Base-by-base conservation (phyloP, 768 basidiomycete genomes). In the Suillus clintonianus region DNA sequence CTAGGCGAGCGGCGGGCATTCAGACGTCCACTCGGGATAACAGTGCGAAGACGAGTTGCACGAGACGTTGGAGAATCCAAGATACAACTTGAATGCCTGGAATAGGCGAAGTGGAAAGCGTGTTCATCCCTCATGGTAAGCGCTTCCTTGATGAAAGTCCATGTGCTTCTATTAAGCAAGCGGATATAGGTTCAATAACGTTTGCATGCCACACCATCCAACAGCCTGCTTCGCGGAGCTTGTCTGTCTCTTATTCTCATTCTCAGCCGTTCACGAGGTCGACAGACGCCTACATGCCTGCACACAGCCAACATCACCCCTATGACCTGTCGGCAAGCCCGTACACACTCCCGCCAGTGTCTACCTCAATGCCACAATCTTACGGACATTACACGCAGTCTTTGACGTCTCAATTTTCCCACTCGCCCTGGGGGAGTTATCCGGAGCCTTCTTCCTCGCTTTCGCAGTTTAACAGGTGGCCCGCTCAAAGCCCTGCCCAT, bases 101-200 rank as follows among this genome's bases (percentile, higher is more conserved):
- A 42, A 81, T 84, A 63, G 83, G 82, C 63, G 85, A 89, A 76
- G 90, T 94, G 32, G 92, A 94, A 74, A 93, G 91, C 77, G 89
- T 94, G 66, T 94, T 91, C 77, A 92, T 94, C 76, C 92, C 93
- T 74, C 91, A 95, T 85, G 92, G 92, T 90, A 74, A 69, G 86
- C 70, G 70, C 64, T 73, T 61, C 66, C 76, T 71, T 75, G 76
- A 76, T 73, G 76, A 76, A 76, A 76, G 65, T 54, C 70, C 74
- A 76, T 72, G 74, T 60, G 69, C 68, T 74, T 66, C 69, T 69
- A 53, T 67, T 64, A 61, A 48, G 7, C 54, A 34, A 19, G 27
- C 42, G 60, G 19, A 42, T 67, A 30, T 70, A 78, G 77, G 77
- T 55, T 68, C 74, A 54, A 74, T 79, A 64, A 79, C 80, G 70